Base-by-base conservation (phyloP, 2,329 filamentous ascomycete species). In the Podosphaera aphanis region DNA sequence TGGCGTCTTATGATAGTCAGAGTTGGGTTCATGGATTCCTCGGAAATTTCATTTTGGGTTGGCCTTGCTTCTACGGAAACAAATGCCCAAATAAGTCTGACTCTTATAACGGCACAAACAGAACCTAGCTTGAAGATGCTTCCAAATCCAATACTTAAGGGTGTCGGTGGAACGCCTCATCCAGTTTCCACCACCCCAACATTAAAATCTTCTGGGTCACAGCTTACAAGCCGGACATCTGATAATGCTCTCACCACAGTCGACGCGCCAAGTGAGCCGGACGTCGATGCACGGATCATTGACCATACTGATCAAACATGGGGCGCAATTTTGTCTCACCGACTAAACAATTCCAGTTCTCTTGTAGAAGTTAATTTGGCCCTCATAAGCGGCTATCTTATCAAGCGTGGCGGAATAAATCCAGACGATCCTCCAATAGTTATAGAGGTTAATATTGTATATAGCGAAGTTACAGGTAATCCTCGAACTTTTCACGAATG, bases 1-100 rank as follows among this genome's bases (percentile, higher is more conserved):
- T 88, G 83, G 81, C 75, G 82, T 15, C 64, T 90, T 10, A 75
- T 84, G 49, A 70, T 92, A 49, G 75, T 79, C 29, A 81, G 81
- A 59, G 75, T 73, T 42, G 77, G 78, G 2, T 63, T 70, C 2
- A 79, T 84, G 70, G 73, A 79, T 21, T 64, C 67, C 25, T 68
- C 73, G 5, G 81, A 86, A 59, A 62, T 77, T 11, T 70, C 74
- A 6, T 64, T 67, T 43, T 79, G 73, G 74, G 63, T 65, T 13
- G 62, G 63, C 35, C 61, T 75, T 25, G 68, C 67, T 13, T 65
- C 68, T 45, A 62, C 63, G 10, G 73, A 76, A 53, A 64, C 63
- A 31, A 66, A 66, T 47, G 65, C 67, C 29, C 53, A 56, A 42
- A 61, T 74, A 27, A 71, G 64, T 49, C 60, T 78, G 51, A 73